phyloP scores from a whole-genome alignment of 139 green algal genomes.

The Picochlorum costavermella region DNA sequence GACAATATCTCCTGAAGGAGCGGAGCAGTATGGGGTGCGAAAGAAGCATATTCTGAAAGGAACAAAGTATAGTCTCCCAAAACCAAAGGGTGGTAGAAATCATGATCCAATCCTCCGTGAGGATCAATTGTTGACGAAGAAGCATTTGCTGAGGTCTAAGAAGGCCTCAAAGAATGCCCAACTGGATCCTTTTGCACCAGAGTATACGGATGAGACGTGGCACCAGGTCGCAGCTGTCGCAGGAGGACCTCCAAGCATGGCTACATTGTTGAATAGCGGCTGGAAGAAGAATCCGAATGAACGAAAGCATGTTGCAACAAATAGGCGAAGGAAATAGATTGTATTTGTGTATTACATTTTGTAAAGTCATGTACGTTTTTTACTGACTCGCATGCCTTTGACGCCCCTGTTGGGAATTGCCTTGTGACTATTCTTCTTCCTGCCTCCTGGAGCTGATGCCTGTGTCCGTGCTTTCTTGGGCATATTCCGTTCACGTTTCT shows the following conservation, averaged over 20 bases:
- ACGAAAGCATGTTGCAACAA: slow-evolving; percentile 56
- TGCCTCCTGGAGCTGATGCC: not conserved
- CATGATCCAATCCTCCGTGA: slow-evolving; percentile 73
- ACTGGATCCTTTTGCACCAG: slow-evolving; percentile 67
- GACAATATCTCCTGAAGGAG: slow-evolving; percentile 52
- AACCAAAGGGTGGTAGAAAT: slow-evolving; percentile 68
- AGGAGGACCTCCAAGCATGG: slow-evolving; percentile 11
- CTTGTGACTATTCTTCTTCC: slow-evolving; percentile 21
- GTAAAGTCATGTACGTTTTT: not conserved
- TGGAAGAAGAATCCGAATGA: slow-evolving; percentile 83
- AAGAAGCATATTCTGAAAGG: slow-evolving; percentile 73
- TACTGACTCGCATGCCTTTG: not conserved
- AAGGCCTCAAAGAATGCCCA: slow-evolving; percentile 27
- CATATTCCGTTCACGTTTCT: slow-evolving; percentile 3
- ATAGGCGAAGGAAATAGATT: slow-evolving; percentile 42
- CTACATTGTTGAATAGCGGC: slow-evolving; percentile 33
- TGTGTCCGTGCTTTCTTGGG: not conserved
- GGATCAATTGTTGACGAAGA: slow-evolving; percentile 69
- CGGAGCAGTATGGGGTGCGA: slow-evolving; percentile 66
- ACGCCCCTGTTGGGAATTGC: not conserved
- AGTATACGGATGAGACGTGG: slow-evolving; percentile 62
- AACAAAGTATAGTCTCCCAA: slow-evolving; percentile 79
- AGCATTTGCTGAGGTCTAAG: slow-evolving; percentile 26
- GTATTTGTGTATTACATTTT: not conserved
- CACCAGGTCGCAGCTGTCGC: slow-evolving; percentile 31